Base-by-base conservation (phyloP, 345 rosid genomes). In the Isatis tinctoria region DNA sequence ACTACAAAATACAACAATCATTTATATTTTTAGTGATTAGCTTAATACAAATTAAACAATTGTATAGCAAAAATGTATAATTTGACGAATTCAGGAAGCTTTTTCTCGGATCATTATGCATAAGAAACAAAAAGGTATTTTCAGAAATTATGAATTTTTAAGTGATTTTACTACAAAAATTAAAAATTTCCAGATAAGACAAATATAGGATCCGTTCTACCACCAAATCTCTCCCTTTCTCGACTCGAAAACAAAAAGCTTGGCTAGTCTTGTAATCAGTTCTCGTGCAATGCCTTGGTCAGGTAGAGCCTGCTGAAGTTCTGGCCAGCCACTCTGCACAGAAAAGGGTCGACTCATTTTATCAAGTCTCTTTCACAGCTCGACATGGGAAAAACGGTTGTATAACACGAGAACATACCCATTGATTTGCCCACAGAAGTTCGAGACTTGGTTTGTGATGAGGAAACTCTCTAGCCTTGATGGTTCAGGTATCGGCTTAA, bases 371-470 rank as follows among this genome's bases (percentile, higher is more conserved):
- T 64, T 64, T 43, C n/a, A 0, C 43, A 49, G 28, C 30, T 65
- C 0, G 14, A 54, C 12, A 56, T 43, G 2, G 20, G 16, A 1
- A 10, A 26, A 56, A 18, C 6, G n/a, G 45, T 39, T 43, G 6
- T 40, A 14, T 12, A 10, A 30, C 4, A 13, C 28, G 18, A 60
- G 37, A 67, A 52, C 87, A 26, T 88, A 96, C 99, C 95, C 96
- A 20, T 96, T 96, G 80, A 96, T 88, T 84, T 96, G 99, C 85
- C 85, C 92, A 87, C 99, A 96, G 70, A 87, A 92, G 83, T 92
- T 92, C 47, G 96, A 61, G 58, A 92, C 85, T 76, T 90, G 98
- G 83, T 96, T 96, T 73, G 98, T 85, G 75, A 90, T 80, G 35
- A 96, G 98, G 77, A 96, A 96, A 83, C 97, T 89, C 80, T 90